These are phyloP conservation scores for Haplographium delicatum DNA, from an alignment of 495 filamentous ascomycete species.

Conservation along the genomic window DNA sequence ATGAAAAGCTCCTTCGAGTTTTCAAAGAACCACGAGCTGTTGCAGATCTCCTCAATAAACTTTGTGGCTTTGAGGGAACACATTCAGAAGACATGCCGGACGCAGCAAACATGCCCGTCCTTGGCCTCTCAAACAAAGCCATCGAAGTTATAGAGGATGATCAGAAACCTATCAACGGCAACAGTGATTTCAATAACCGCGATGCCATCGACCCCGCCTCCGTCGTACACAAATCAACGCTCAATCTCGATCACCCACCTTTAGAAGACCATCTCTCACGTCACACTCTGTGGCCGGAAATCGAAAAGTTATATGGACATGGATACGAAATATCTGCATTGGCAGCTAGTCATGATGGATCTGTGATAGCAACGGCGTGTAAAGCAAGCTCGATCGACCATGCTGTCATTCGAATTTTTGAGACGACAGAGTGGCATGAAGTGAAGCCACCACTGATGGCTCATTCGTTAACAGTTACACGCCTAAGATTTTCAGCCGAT, in stretches of 20 bases:
- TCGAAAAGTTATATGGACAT: slow-evolving; percentile 96
- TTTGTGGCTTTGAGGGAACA: slow-evolving; percentile 54
- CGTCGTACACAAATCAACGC: slow-evolving; percentile 37
- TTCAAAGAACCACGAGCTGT: slow-evolving; percentile 87
- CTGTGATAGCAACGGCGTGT: slow-evolving; percentile 84
- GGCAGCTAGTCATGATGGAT: slow-evolving; percentile 69
- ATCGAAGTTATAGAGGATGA: slow-evolving; percentile 54
- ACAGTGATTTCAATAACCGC: slow-evolving; percentile 31
- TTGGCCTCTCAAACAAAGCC: slow-evolving; percentile 96
- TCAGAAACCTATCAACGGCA: slow-evolving; percentile 32
- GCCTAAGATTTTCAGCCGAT: slow-evolving; percentile 70
- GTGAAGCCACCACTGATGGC: slow-evolving; percentile 72
- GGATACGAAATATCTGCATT: slow-evolving; percentile 96
- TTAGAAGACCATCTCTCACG: slow-evolving; percentile 84
- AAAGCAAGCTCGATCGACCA: slow-evolving; percentile 89
- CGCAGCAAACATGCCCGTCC: slow-evolving; percentile 86
- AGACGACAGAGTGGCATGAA: slow-evolving; percentile 81
- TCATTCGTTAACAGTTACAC: slow-evolving; percentile 79
- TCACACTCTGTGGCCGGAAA: slow-evolving; percentile 92
- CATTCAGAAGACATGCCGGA: slow-evolving; percentile 55
- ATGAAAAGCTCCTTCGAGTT: slow-evolving; percentile 93
- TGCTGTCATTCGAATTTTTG: slow-evolving; percentile 87
- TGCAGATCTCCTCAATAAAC: slow-evolving; percentile 61
- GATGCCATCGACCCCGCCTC: slow-evolving; percentile 37
- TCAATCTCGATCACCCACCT: slow-evolving; percentile 60